Conservation (phyloP, 2,329 filamentous ascomycete species). For the Phialophora verrucosa region DNA sequence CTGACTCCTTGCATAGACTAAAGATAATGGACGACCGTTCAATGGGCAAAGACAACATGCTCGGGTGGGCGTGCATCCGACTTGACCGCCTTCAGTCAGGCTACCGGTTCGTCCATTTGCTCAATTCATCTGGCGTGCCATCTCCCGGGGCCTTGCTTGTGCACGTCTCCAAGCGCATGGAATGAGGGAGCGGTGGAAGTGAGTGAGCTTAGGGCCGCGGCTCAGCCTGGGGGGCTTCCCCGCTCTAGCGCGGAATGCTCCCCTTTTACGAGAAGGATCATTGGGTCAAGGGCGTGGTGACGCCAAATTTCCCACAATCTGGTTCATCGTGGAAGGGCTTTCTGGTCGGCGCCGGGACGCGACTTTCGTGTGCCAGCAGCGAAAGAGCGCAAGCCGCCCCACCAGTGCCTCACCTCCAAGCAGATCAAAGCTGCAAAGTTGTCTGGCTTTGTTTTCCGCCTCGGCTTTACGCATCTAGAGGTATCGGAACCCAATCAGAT, state of each 20-base stretch:
- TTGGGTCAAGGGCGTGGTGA: not conserved
- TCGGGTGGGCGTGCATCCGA: slow-evolving; percentile 87
- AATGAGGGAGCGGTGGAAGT: slow-evolving; percentile 11
- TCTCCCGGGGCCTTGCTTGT: slow-evolving; percentile 75
- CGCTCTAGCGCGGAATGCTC: not conserved
- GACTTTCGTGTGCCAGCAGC: not conserved
- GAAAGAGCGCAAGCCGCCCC: not conserved
- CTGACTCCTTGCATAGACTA: slow-evolving; percentile 60
- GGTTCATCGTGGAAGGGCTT: not conserved
- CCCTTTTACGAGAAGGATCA: not conserved
- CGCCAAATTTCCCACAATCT: not conserved
- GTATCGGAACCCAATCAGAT: not conserved
- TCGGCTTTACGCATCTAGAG: not conserved
- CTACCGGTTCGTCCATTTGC: slow-evolving; percentile 76
- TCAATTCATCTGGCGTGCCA: slow-evolving; percentile 69
- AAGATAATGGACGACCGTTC: slow-evolving; percentile 83
- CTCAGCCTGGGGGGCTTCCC: slow-evolving; percentile 6
- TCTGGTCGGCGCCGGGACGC: not conserved
- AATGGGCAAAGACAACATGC: slow-evolving; percentile 75
- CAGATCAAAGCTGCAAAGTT: not conserved
- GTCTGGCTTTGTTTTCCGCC: not conserved
- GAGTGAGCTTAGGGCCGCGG: slow-evolving; percentile 9
- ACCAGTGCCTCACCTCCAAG: not conserved
- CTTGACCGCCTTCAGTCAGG: slow-evolving; percentile 79
- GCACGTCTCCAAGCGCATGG: slow-evolving; percentile 66